Percentiles rank a stretch among this genome's conserved stretches.
Conservation (phyloP, 108 stramenopile genomes). For the Discostella stelligeroides region DNA sequence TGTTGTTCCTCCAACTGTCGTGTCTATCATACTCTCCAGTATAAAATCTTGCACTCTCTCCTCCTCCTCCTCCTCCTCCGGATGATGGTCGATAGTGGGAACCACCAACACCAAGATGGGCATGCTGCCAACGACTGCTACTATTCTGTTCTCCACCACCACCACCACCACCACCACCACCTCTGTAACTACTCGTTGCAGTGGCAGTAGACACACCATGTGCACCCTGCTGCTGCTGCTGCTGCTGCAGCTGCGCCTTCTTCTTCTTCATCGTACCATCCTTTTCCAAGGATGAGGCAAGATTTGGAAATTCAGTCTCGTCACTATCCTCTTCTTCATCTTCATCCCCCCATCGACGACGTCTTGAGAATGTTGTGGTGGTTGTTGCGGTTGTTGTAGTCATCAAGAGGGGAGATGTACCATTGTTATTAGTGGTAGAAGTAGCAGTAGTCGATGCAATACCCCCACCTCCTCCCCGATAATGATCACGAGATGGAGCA, state of each 20-base stretch:
- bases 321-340: constrained; percentile 29
- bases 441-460: no score
- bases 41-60: not conserved
- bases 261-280: not conserved
- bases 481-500: no score
- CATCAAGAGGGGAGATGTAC: no score
- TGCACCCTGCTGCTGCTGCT: no score
- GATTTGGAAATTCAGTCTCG: constrained; percentile 1
- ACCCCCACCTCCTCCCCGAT: no score
- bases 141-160: not conserved
- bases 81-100: no score
- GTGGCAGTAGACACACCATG: no score
- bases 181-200: constrained; percentile 1
- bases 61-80: not conserved
- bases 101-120: no score
- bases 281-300: not conserved
- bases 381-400: no score
- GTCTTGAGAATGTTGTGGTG: not conserved
- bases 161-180: no score
- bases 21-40: constrained; percentile 3
- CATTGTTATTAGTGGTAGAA: no score
- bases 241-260: not conserved
- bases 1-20: not conserved
- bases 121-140: no score
- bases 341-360: constrained; percentile 27